Base-by-base conservation (phyloP, 345 rosid species). In the Euphorbia pulcherrima region DNA sequence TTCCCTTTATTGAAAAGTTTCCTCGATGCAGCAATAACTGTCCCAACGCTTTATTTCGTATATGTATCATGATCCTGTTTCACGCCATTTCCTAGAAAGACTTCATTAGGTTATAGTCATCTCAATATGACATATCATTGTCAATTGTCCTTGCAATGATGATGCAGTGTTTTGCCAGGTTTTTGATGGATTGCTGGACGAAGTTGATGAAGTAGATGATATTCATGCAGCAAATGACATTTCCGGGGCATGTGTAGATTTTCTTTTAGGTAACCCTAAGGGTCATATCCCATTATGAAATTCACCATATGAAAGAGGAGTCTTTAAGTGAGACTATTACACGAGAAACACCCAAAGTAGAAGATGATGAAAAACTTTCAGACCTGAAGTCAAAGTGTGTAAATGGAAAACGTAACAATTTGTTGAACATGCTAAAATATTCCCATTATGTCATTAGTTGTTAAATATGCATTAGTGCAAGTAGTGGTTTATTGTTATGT, bases 181-280 rank as follows among this genome's bases (percentile, higher is more conserved):
- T 83, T 88, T 90, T 64, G 91, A 92, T 70, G 95, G 90, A 56
- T 59, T 85, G 80, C 84, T 90, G 37, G 90, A 84, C 68, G 92
- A 75, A 61, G 81, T 88, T 74, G 85, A 82, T 64, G 90, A 85
- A 75, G 85, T 83, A 62, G 94, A 88, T 68, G 87, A 86, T 76
- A 64, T 85, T 75, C 83, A 83, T 69, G 89, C 86, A 17, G 82
- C 89, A 13, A 69, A 79, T 13, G 77, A 83, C 61, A 84, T 80
- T 29, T 76, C 88, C 51, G 78, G 78, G 60, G 78, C 68, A 39
- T 82, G 81, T 68, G 83, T 81, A 75, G 82, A 75, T 80, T 72
- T 79, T 69, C 83, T 76, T 70, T 79, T 79, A 71, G 92, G 90
- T 88, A 74, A 74, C 52, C 39, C 20, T 48, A 27, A 69, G 39